Conservation (phyloP, 2,329 filamentous ascomycete genomes). For the Ilyonectria sp. region DNA sequence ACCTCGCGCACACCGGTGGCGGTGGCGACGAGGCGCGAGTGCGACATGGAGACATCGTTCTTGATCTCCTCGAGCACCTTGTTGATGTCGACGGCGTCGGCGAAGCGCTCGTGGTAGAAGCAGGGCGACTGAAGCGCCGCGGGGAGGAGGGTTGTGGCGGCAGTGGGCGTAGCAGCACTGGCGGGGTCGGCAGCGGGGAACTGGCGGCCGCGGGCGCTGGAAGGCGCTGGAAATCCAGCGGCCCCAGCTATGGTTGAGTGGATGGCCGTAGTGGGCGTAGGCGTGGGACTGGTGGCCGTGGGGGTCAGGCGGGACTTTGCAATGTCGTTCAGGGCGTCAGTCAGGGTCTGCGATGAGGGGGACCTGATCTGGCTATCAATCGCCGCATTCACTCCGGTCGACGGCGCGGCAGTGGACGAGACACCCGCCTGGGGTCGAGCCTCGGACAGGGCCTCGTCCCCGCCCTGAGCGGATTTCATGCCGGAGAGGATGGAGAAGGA, state of each 20-base stretch:
- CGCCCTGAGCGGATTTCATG: slow-evolving; percentile 67
- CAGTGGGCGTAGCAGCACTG: slow-evolving; percentile 30
- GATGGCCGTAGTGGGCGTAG: slow-evolving; percentile 28
- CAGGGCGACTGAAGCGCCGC: slow-evolving; percentile 87
- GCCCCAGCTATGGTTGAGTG: slow-evolving; percentile 26
- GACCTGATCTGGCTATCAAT: slow-evolving; percentile 8
- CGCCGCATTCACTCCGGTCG: neutral
- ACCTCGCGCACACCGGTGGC: slow-evolving; percentile 96
- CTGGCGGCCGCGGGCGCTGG: slow-evolving; percentile 14
- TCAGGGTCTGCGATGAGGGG: slow-evolving; percentile 73
- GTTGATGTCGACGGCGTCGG: slow-evolving; percentile 94
- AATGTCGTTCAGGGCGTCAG: slow-evolving; percentile 71
- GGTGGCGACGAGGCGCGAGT: slow-evolving; percentile 94
- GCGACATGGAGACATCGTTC: slow-evolving; percentile 90
- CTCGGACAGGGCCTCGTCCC: slow-evolving; percentile 48
- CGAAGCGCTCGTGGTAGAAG: slow-evolving; percentile 98
- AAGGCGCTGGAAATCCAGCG: slow-evolving; percentile 32
- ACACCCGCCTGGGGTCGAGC: neutral
- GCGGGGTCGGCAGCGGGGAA: slow-evolving; percentile 1
- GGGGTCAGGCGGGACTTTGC: slow-evolving; percentile 58
- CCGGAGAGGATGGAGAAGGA: slow-evolving; percentile 52
- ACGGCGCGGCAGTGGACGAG: slow-evolving; percentile 7
- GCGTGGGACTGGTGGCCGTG: slow-evolving; percentile 26
- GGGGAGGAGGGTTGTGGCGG: slow-evolving; percentile 35
- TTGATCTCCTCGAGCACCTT: slow-evolving; percentile 96